These are phyloP conservation scores for Myriangium duriaei DNA, from an alignment of 2,329 filamentous ascomycete genomes.

Conservation along the genomic window DNA sequence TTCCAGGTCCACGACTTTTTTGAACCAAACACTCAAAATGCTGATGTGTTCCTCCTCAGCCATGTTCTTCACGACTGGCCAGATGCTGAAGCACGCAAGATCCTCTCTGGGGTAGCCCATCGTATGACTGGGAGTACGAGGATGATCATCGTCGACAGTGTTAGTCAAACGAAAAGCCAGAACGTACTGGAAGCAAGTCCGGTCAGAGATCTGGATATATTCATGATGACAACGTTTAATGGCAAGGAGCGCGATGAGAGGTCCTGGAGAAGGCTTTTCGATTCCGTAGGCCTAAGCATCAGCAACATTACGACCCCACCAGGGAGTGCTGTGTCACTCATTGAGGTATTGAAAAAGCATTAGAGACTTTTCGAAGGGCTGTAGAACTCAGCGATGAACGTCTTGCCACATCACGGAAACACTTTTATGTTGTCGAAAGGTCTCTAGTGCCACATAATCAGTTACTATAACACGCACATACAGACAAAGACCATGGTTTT, in stretches of 20 bases:
- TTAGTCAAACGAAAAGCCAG: slow-evolving; percentile 7
- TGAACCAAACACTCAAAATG: slow-evolving; percentile 16
- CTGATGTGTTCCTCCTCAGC: slow-evolving; percentile 20
- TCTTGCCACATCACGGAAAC: too few species aligned
- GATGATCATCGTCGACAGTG: slow-evolving; percentile 6
- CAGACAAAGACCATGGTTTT: too few species aligned
- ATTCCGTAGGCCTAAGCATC: slow-evolving; percentile 1
- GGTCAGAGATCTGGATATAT: slow-evolving; percentile 3
- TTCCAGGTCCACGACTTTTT: slow-evolving; percentile 19
- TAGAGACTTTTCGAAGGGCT: too few species aligned
- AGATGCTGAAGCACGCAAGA: slow-evolving; percentile 11
- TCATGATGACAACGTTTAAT: slow-evolving; percentile 7
- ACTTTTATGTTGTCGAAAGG: too few species aligned
- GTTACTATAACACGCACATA: too few species aligned
- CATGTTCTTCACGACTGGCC: slow-evolving; percentile 20
- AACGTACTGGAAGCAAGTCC: slow-evolving; percentile 2
- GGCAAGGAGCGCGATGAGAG: slow-evolving; percentile 5
- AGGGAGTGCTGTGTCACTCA: slow-evolving; percentile 2
- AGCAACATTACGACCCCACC: slow-evolving; percentile 1
- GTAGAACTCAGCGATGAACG: too few species aligned
- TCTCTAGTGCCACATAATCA: too few species aligned
- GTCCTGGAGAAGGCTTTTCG: slow-evolving; percentile 3
- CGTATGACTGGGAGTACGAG: slow-evolving; percentile 1
- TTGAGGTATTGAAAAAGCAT: slow-evolving; percentile 2
- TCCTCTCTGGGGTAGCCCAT: neutral